Percentiles rank a stretch among this genome's conserved stretches.
Conservation (phyloP, 2,329 filamentous ascomycete genomes). For the Hortaea werneckii region DNA sequence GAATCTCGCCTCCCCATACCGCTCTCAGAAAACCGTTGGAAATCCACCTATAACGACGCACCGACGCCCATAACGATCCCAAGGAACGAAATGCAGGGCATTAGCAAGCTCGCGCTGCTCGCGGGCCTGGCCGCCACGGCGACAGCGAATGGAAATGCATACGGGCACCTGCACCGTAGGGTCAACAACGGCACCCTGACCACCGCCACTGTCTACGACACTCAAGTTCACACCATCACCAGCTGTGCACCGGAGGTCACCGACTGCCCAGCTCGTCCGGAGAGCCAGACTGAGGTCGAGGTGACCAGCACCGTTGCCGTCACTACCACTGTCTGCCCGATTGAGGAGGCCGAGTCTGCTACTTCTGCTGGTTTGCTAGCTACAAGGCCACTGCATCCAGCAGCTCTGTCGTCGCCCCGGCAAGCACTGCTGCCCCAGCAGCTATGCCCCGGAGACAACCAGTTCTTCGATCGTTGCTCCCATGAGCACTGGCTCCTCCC, state of each 20-base stretch:
- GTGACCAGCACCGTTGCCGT: conserved; percentile 12
- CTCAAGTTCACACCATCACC: conserved; percentile 33
- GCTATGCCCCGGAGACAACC: conserved; percentile 5
- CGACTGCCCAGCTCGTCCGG: conserved; percentile 21
- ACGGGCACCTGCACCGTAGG: not conserved
- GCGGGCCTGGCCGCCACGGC: conserved; percentile 20
- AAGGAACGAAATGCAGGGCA: conserved; percentile 16
- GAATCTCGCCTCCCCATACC: conserved; percentile 10
- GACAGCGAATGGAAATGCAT: conserved; percentile 6
- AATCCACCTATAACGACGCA: conserved; percentile 5
- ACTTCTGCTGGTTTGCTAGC: conserved; percentile 4
- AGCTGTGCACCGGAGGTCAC: conserved; percentile 27
- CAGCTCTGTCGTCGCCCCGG: conserved; percentile 1
- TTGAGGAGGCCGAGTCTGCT: conserved; percentile 7
- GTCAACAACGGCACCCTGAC: conserved; percentile 7
- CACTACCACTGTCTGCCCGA: conserved; percentile 17
- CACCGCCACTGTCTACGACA: conserved; percentile 28
- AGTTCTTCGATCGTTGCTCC: conserved; percentile 6
- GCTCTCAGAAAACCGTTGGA: not conserved
- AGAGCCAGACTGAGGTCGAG: conserved; percentile 9
- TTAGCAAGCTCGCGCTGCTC: conserved; percentile 21
- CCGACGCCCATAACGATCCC: conserved; percentile 9
- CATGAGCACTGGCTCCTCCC: conserved; percentile 4
- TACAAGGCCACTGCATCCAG: conserved; percentile 2
- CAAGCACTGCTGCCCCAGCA: not conserved